A percentile compares a stretch with the other conserved stretches of the same genome.
These are phyloP conservation scores for Cerioporus squamosus DNA, from an alignment of 1,284 basidiomycete species.

Conservation along the genomic window DNA sequence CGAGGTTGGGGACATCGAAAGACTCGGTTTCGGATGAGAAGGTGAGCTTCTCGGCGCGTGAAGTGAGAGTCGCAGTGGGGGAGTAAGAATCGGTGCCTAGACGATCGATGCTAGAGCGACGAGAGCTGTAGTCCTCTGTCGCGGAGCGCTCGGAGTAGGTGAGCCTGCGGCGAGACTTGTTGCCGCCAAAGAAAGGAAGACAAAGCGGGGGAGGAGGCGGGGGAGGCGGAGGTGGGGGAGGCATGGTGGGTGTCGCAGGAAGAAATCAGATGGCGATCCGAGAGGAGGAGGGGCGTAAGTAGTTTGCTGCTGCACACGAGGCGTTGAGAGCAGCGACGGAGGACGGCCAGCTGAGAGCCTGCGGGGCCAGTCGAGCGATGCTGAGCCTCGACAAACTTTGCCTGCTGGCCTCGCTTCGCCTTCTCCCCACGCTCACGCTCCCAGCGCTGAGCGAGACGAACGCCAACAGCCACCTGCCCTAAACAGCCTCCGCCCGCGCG, in stretches of 20 bases:
- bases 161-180: conserved; percentile 33
- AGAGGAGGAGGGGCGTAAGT: conserved; percentile 13
- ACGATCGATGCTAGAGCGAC: conserved; percentile 32
- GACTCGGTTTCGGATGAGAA: conserved; percentile 42
- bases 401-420: conserved; percentile 1
- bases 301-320: conserved; percentile 24
- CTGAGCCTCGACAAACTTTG: background rate
- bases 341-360: background rate
- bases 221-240: conserved; percentile 35
- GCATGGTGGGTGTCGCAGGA: conserved; percentile 35
- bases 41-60: conserved; percentile 40
- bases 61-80: conserved; percentile 43
- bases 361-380: background rate
- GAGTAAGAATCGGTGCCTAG: conserved; percentile 39
- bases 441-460: too few relatives aligned
- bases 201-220: conserved; percentile 35
- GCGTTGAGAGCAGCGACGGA: conserved; percentile 16
- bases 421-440: conserved; percentile 3
- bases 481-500: conserved; percentile 8
- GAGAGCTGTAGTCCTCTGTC: conserved; percentile 32
- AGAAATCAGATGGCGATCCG: conserved; percentile 19
- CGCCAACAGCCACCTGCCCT: conserved; percentile 10
- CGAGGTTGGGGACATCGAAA: conserved; percentile 32
- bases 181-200: conserved; percentile 31
- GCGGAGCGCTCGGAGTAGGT: conserved; percentile 31